These are phyloP conservation scores for Boletellus sp. DNA, from an alignment of 1,284 basidiomycete species.

Conservation along the genomic window DNA sequence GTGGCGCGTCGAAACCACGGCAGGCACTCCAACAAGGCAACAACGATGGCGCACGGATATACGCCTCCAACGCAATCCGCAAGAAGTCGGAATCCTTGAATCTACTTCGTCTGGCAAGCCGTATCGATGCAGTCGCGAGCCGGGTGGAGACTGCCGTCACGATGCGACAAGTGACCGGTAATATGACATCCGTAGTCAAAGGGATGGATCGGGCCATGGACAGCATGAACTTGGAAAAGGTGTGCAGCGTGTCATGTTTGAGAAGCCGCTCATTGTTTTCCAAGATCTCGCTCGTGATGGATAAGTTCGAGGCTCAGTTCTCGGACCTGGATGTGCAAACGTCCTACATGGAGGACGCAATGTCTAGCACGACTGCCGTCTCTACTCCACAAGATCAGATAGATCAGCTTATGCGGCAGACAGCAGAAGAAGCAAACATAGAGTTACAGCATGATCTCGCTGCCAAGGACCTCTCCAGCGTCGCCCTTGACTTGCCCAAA, in stretches of 20 bases:
- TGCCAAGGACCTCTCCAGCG: constrained; percentile 53
- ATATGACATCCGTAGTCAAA: constrained; percentile 93
- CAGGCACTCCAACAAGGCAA: constrained; percentile 97
- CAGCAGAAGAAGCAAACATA: constrained; percentile 96
- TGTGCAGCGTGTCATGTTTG: constrained; percentile 30
- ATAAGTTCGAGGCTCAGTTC: constrained; percentile 97
- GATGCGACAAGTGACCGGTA: constrained; percentile 92
- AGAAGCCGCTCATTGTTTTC: constrained; percentile 4
- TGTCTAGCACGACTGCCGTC: constrained; percentile 89
- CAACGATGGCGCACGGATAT: constrained; percentile 96
- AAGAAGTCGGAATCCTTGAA: constrained; percentile 97
- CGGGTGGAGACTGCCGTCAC: constrained; percentile 99
- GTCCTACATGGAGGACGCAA: constrained; percentile 96
- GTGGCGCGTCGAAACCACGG: not conserved
- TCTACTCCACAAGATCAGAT: constrained; percentile 97
- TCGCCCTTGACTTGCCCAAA: constrained; percentile 50
- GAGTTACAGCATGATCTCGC: constrained; percentile 91
- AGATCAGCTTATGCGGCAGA: constrained; percentile 87
- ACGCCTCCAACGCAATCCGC: constrained; percentile 96
- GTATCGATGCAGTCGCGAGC: constrained; percentile 96
- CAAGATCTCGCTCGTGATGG: constrained; percentile 98
- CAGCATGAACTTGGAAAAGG: constrained; percentile 96
- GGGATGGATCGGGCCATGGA: constrained; percentile 99
- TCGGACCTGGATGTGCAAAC: constrained; percentile 97
- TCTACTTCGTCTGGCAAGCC: constrained; percentile 79